Evolutionary conservation across 2,329 filamentous ascomycete species (phyloP), one percentile per base, ranked within the genome.

Genomic region (Fusarium virguliforme): DNA sequence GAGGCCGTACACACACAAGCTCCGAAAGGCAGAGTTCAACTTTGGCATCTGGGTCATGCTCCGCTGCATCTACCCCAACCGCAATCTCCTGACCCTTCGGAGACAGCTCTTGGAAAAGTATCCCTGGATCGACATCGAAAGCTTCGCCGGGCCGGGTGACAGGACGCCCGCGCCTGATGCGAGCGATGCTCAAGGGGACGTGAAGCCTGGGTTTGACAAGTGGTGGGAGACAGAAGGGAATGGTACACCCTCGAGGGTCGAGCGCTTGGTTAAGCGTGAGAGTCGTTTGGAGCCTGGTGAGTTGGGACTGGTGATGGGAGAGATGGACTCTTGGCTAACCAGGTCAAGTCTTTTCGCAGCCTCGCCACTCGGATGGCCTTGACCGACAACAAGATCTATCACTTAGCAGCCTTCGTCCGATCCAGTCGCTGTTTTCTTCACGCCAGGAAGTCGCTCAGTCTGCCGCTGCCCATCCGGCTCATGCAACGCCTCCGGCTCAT

Each of bases 31-130:
- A 32, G 24, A 56, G 1, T 35, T 68, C 30, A 54, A 55, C 48
- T 68, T 64, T 22, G 64, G 64, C 4, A 35, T 35, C 6, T 68
- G 66, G 66, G 48, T 68, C 15, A 34, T 68, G 15, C 15, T 64
- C n/a, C 41, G 28, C 6, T 64, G 54, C 15, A 59, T 67, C 2
- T 68, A 68, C 9, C 64, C 64, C 3, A 40, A 28, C 6, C 37
- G 30, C 7, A 30, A 46, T 4, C 37, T 68, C 8, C 2, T 15
- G 8, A 3, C 26, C 13, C 24, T 60, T 26, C 60, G 24, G 40
- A 3, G 7, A 10, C 12, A n/a, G 4, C 60, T 68, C n/a, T 8
- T 60, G n/a, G 41, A 51, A 8, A 56, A 10, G 10, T 53, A 68
- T 53, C 54, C 60, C 7, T 60, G 60, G 8, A 51, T 68, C 5